Base-by-base conservation (phyloP, 2,329 filamentous ascomycete genomes). In the Blastomyces parvus region DNA sequence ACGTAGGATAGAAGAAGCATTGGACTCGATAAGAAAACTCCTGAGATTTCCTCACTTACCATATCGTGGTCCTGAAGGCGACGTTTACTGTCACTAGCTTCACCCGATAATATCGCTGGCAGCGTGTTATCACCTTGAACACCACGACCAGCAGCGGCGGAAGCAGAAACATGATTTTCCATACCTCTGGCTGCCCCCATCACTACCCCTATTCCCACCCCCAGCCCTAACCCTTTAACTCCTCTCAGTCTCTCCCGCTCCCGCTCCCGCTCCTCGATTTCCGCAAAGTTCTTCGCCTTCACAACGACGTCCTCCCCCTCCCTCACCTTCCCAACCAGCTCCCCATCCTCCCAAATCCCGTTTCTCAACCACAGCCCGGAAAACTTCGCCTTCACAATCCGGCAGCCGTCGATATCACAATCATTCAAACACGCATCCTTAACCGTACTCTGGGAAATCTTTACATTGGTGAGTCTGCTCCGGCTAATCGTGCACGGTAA, bases 341-440 rank as follows among this genome's bases (percentile, higher is more conserved):
- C 57, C 40, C 42, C 57, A n/a, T 42, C 57, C 27, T 46, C 42
- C 57, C 57, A 59, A 38, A 59, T 27, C 57, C 57, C 57, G 33
- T 59, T 59, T 42, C 57, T 59, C 42, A 59, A 59, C 57, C 57
- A 59, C 42, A 59, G 19, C 13, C 57, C 57, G 5, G 42, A 59
- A 59, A 59, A 59, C 25, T 27, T 46, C 25, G 40, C 57, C 22
- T 27, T 48, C 13, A 8, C 4, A 14, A 59, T 59, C 40, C 9
- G 25, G 17, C 57, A 59, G 2, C 42, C 57, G 2, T 46, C 57
- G 14, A 59, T 27, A 59, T 59, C 42, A 6, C 57, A 59, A 48
- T 59, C 57, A 22, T 59, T 4, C 57, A 59, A 44, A 44, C 25
- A 25, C 7, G 57, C 42, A 48, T 59, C 38, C 19, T n/a, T 17